phyloP scores from a whole-genome alignment of 768 basidiomycete genomes.

The Phylloporus scabripes region DNA sequence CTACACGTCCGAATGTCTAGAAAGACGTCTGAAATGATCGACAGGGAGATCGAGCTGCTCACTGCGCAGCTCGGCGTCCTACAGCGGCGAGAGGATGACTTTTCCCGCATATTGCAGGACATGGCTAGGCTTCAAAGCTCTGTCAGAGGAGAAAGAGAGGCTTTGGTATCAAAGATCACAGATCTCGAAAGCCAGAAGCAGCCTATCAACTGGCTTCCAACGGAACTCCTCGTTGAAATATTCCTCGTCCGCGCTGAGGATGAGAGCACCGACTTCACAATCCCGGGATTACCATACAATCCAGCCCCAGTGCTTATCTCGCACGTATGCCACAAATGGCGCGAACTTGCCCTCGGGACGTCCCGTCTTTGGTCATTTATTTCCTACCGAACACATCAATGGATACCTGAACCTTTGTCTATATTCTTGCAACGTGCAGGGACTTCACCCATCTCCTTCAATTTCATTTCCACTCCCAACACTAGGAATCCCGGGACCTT shows the following conservation, averaged over 20 bases:
- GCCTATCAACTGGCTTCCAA: slow-evolving; percentile 48
- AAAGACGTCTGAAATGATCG: slow-evolving; percentile 24
- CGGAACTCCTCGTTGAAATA: slow-evolving; percentile 42
- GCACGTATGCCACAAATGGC: slow-evolving; percentile 49
- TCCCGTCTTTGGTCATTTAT: slow-evolving; percentile 44
- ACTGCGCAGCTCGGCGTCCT: slow-evolving; percentile 35
- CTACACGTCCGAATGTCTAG: slow-evolving; percentile 15
- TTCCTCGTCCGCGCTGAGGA: slow-evolving; percentile 33
- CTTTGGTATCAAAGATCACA: slow-evolving; percentile 26
- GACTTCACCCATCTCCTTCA: slow-evolving; percentile 32
- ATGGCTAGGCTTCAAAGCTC: slow-evolving; percentile 36
- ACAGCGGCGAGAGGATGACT: slow-evolving; percentile 35
- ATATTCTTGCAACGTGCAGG: slow-evolving; percentile 35
- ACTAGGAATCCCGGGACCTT: slow-evolving; percentile 3
- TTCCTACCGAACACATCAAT: slow-evolving; percentile 23
- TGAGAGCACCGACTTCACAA: slow-evolving; percentile 18
- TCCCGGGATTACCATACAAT: slow-evolving; percentile 24
- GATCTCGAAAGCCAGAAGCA: slow-evolving; percentile 38
- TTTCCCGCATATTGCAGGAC: slow-evolving; percentile 37
- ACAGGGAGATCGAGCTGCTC: slow-evolving; percentile 35
- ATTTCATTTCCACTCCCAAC: slow-evolving; percentile 25
- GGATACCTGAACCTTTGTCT: slow-evolving; percentile 20
- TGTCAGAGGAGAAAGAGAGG: slow-evolving; percentile 30
- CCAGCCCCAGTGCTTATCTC: slow-evolving; percentile 38
- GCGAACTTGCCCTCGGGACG: slow-evolving; percentile 38